phyloP scores from a whole-genome alignment of 2,329 filamentous ascomycete genomes.

The Beauveria sp. region DNA sequence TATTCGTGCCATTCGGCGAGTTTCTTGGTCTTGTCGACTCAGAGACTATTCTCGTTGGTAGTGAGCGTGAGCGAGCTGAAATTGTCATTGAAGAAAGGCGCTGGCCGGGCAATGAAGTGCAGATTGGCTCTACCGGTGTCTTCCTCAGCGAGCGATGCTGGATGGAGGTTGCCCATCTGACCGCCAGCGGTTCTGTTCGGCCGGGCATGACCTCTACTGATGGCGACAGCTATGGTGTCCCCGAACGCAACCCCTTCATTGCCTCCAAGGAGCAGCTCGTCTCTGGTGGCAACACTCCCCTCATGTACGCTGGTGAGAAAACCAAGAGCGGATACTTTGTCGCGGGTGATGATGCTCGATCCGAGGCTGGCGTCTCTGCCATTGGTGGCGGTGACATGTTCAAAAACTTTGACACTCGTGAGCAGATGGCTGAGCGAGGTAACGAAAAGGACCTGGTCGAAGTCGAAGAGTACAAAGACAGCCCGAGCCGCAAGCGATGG shows the following conservation, averaged over 20 bases:
- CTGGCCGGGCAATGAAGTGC: conserved; percentile 88
- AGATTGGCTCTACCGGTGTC: conserved; percentile 83
- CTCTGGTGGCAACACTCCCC: conserved; percentile 46
- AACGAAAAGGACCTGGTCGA: conserved; percentile 86
- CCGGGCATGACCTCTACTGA: conserved; percentile 51
- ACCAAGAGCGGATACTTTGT: conserved; percentile 74
- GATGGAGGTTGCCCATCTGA: conserved; percentile 77
- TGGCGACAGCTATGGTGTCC: conserved; percentile 46
- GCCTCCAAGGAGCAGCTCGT: conserved; percentile 54
- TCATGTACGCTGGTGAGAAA: conserved; percentile 64
- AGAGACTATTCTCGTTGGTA: conserved; percentile 80
- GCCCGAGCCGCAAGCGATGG: conserved; percentile 82
- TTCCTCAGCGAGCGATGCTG: conserved; percentile 95
- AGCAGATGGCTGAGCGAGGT: conserved; percentile 90
- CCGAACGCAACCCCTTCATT: conserved; percentile 41
- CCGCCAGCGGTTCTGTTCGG: conserved; percentile 43
- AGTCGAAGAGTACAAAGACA: conserved; percentile 76
- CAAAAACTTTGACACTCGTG: conserved; percentile 86
- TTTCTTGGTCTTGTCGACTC: conserved; percentile 84
- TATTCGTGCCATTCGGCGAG: conserved; percentile 93
- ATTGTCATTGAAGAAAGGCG: conserved; percentile 84
- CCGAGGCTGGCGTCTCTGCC: conserved; percentile 86
- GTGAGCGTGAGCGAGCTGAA: conserved; percentile 85
- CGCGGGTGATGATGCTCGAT: conserved; percentile 67
- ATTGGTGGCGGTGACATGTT: conserved; percentile 96